These are phyloP conservation scores for Hypoxylon sp. DNA, from an alignment of 2,329 filamentous ascomycete genomes.

Conservation along the genomic window DNA sequence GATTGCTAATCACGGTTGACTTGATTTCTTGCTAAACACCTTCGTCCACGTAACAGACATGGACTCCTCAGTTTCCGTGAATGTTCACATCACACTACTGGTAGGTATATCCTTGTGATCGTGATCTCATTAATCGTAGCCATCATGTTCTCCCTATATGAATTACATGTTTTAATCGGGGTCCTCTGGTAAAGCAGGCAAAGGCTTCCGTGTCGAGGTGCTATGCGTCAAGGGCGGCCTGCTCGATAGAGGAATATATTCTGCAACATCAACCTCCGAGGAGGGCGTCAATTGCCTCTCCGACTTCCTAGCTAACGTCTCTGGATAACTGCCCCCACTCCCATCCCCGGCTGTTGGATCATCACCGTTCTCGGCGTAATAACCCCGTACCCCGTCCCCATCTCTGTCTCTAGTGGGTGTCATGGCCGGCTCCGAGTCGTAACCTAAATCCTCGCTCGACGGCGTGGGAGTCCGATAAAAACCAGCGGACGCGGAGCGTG, in stretches of 20 bases:
- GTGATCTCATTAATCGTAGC: constrained; percentile 41
- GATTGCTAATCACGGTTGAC: constrained; percentile 28
- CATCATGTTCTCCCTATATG: constrained; percentile 11
- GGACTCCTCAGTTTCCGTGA: not conserved
- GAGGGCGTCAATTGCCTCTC: constrained; percentile 50
- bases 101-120: constrained; percentile 8
- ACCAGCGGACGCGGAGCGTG: constrained; percentile 17
- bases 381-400: constrained; percentile 34
- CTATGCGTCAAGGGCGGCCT: constrained; percentile 37
- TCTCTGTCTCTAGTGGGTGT: constrained; percentile 36
- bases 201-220: constrained; percentile 49
- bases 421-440: constrained; percentile 53
- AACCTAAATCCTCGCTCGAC: constrained; percentile 48
- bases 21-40: constrained; percentile 14
- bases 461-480: constrained; percentile 48
- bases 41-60: constrained; percentile 12
- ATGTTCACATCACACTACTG: constrained; percentile 4
- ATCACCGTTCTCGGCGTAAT: constrained; percentile 44
- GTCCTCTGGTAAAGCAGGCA: constrained; percentile 55
- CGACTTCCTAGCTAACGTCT: constrained; percentile 45
- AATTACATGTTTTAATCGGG: constrained; percentile 43
- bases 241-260: constrained; percentile 33
- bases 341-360: constrained; percentile 6
- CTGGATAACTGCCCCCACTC: constrained; percentile 31
- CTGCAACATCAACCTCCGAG: constrained; percentile 39